Evolutionary conservation across 2,329 filamentous ascomycete species (phyloP).

Genomic region (Cytospora leucostoma): DNA sequence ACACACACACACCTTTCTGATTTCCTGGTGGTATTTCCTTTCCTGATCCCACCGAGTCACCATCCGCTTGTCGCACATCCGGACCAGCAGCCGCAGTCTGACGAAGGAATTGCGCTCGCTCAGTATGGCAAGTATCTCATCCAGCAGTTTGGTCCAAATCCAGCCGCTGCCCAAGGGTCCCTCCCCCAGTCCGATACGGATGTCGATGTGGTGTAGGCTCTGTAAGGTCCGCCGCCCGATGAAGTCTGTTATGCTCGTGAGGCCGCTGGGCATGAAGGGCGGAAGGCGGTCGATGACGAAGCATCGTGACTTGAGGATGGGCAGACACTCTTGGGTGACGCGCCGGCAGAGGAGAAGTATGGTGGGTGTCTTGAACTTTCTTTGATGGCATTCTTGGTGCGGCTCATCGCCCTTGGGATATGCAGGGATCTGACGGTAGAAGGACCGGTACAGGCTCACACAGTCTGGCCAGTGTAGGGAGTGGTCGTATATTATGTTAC

Average conservation of each 20-base stretch:
- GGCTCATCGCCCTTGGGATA: not conserved
- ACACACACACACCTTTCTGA: slow-evolving; percentile 10
- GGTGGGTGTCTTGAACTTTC: slow-evolving; percentile 34
- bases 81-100: slow-evolving; percentile 37
- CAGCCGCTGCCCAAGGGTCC: slow-evolving; percentile 32
- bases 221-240: slow-evolving; percentile 38
- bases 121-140: slow-evolving; percentile 34
- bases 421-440: slow-evolving; percentile 32
- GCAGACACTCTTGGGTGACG: slow-evolving; percentile 39
- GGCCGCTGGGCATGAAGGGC: slow-evolving; percentile 35
- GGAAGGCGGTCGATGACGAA: slow-evolving; percentile 41
- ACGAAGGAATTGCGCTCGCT: slow-evolving; percentile 33
- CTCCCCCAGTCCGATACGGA: slow-evolving; percentile 37
- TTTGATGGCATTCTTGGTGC: slow-evolving; percentile 13
- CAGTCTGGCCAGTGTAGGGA: slow-evolving; percentile 35
- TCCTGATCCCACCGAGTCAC: not conserved
- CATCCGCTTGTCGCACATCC: slow-evolving; percentile 30
- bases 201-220: slow-evolving; percentile 35
- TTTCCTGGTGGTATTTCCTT: not conserved
- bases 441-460: slow-evolving; percentile 35
- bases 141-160: slow-evolving; percentile 35
- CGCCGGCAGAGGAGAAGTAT: slow-evolving; percentile 40
- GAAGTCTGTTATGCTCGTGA: slow-evolving; percentile 35
- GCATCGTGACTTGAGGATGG: slow-evolving; percentile 32
- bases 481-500: slow-evolving; percentile 39